Base-by-base conservation (phyloP, 1,139 yeast genomes). In the Scheffersomyces titani region DNA sequence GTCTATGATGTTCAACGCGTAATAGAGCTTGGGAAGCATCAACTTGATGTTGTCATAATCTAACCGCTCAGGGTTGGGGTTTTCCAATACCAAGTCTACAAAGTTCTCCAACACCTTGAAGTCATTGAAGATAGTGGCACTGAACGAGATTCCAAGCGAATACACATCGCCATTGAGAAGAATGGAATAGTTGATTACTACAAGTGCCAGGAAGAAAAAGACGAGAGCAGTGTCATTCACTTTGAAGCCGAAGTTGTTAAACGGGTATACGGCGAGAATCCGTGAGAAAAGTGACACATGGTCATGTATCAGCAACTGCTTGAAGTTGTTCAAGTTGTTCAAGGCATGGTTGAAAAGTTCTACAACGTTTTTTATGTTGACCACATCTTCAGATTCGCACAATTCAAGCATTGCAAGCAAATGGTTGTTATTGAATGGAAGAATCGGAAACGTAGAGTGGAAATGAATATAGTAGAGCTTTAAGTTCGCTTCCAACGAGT, bases 41-140 rank as follows among this genome's bases (percentile, higher is more conserved):
- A 81, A 61, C 52, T 76, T 72, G 55, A 77, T 72, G 55, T 75
- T 74, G 60, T 80, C 84, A 54, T 64, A 66, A 55, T 72, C 70
- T 21, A 62, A 64, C 9, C 52, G 55, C 36, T 30, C 45, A 48
- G 57, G 55, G 22, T 59, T 54, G 6, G 47, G 53, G 30, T 55
- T 51, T 19, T 55, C 58, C 55, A 67, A 63, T 49, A 60, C 61
- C 52, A 61, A 68, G 59, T 61, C 66, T 48, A 65, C 59, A 63
- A 75, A 76, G 59, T 67, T 73, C 61, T 81, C 83, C 65, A 77
- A 72, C 3, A 87, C 73, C 59, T 80, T 81, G 68, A 84, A 82
- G 63, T 87, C 92, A 67, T 85, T 84, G 65, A 88, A 83, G 11
- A 86, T 76, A 1, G 88, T 75, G 13, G 81, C 76, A 1, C 89